phyloP scores from a whole-genome alignment of 2,329 filamentous ascomycete genomes.

The Ustulina deusta region DNA sequence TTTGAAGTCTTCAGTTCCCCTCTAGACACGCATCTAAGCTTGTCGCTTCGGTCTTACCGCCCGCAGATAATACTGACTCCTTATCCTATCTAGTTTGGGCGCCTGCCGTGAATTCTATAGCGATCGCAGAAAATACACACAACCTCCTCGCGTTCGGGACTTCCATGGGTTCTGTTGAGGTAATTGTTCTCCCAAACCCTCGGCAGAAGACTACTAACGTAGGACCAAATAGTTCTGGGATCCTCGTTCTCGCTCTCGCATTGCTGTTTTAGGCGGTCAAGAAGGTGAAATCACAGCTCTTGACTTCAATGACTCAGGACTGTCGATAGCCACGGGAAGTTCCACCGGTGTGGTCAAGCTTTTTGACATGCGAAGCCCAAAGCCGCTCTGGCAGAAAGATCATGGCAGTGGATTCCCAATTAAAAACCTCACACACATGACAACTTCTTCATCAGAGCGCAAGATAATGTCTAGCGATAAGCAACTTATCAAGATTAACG shows the following conservation, averaged over 20 bases:
- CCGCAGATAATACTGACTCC: slow-evolving; percentile 12
- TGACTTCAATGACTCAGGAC: slow-evolving; percentile 84
- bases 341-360: slow-evolving; percentile 88
- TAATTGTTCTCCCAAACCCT: slow-evolving; percentile 9
- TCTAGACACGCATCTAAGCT: neutral
- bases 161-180: slow-evolving; percentile 90
- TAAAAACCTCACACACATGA: slow-evolving; percentile 81
- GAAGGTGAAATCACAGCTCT: slow-evolving; percentile 85
- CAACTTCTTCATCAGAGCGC: slow-evolving; percentile 78
- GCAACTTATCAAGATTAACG: slow-evolving; percentile 97
- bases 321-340: slow-evolving; percentile 88
- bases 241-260: slow-evolving; percentile 81
- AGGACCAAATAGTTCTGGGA: slow-evolving; percentile 78
- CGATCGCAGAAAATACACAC: slow-evolving; percentile 89
- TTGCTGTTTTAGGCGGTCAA: slow-evolving; percentile 78
- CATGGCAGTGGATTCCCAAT: slow-evolving; percentile 96
- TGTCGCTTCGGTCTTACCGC: neutral
- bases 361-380: slow-evolving; percentile 90
- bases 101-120: slow-evolving; percentile 87
- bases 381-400: slow-evolving; percentile 89
- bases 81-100: slow-evolving; percentile 65
- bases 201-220: slow-evolving; percentile 14
- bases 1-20: neutral
- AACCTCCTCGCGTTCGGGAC: slow-evolving; percentile 94
- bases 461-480: slow-evolving; percentile 95